Evolutionary conservation across 176 grass and related monocot genomes (phyloP), one percentile per base, ranked within the genome.

Genomic region (Rhynchospora tenuis): DNA sequence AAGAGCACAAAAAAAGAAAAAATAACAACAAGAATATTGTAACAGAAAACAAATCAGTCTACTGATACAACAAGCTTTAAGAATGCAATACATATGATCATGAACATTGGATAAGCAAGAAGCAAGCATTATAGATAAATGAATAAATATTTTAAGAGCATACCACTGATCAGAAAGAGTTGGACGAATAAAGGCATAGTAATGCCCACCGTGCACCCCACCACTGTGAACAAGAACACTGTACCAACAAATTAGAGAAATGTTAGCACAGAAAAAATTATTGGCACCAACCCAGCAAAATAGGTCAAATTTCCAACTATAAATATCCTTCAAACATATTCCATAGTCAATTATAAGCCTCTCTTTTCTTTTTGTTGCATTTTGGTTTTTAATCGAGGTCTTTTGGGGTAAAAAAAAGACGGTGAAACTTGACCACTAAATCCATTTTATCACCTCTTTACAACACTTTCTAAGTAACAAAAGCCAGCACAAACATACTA

Each of bases 151-250:
- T 27, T 82, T 76, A 65, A 64, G 43, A 87, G 50, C 72, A 8
- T 89, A 97, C 94, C 94, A 97, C 59, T 97, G 91, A 48, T 97
- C 86, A 61, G 89, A 88, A 47, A 97, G 88, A 69, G 86, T 87
- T 71, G 94, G 91, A 9, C 91, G 88, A 84, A 97, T 93, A 69
- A 97, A 97, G 72, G 94, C 94, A 89, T 93, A 97, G 84, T 97
- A 97, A 78, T 97, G 94, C 57, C 91, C 94, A 24, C 94, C 94
- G 87, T 97, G 94, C 77, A 97, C 91, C 68, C 94, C 91, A 85
- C 94, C 94, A 84, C 94, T 97, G 75, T 97, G 94, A 85, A 97
- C 94, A 88, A 97, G 94, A 82, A 97, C 91, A 88, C 94, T 97
- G 88, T 62, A 80, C 17, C 48, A 84, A 86, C 84, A 38, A 45